Base-by-base conservation (phyloP, 768 basidiomycete species). In the Auriscalpium vulgare region DNA sequence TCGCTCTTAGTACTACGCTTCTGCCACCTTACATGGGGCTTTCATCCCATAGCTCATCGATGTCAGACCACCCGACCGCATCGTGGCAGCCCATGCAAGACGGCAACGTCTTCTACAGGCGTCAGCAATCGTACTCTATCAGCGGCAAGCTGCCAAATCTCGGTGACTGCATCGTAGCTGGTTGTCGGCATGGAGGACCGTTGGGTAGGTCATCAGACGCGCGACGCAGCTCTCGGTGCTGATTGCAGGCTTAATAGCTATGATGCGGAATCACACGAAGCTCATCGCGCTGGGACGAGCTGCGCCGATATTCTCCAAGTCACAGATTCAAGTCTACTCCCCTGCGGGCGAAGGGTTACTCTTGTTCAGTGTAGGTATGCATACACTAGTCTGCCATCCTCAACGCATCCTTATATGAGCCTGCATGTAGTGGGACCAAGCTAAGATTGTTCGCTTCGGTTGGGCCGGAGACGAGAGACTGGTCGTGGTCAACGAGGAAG, bases 51-150 rank as follows among this genome's bases (percentile, higher is more conserved):
- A 14, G 19, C 43, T 44, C 14, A 14, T 16, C 38, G 29, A 79
- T 80, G 72, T 64, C 73, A 13, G 84, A 87, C 51, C 89, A 91
- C 63, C 88, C 91, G 2, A 90, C 89, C 3, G 69, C 83, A 35
- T 79, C 82, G 70, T 98, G 95, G 95, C 86, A 95, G 69, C 81
- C 94, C 45, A 91, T 97, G 85, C 81, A 86, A 68, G 83, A 88
- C 65, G 88, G 88, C 23, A 84, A 76, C 63, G 88, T 87, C 36
- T 98, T 97, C 74, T 97, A 97, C 66, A 75, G 87, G 66, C 78
- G 87, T 54, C 84, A 93, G 62, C 87, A 88, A 59, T 75, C 93
- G 21, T 98, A 97, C 67, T 82, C 87, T 1, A 82, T 91, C 54
- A 76, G 83, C 11, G 92, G 87, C 63, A 88, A 87, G 64, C 73